phyloP scores from a whole-genome alignment of 2,329 filamentous ascomycete genomes.

The Myriangium duriaei region DNA sequence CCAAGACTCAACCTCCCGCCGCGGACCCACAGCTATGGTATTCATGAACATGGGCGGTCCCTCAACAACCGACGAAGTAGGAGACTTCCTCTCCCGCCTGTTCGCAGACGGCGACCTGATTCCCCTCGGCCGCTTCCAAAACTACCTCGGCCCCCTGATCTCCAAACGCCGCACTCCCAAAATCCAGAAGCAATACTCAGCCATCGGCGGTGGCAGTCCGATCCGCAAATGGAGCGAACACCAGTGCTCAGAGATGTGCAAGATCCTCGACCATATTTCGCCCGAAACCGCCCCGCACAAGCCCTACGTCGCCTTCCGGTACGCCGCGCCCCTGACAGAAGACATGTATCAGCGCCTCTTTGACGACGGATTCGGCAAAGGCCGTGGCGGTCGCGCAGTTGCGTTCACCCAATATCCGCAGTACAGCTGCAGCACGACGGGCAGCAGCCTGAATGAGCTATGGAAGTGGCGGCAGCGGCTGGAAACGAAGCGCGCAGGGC shows the following conservation, averaged over 20 bases:
- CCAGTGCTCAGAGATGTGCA: constrained; percentile 92
- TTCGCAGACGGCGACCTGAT: constrained; percentile 95
- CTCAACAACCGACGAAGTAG: constrained; percentile 75
- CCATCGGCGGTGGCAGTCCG: constrained; percentile 92
- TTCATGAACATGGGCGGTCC: constrained; percentile 99
- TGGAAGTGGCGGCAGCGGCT: constrained; percentile 93
- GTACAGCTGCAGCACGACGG: constrained; percentile 95
- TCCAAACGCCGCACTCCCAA: constrained; percentile 81
- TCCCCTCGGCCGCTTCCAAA: constrained; percentile 82
- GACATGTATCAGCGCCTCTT: constrained; percentile 78
- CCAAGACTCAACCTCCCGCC: constrained; percentile 55
- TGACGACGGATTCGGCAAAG: constrained; percentile 78
- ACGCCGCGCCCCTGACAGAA: constrained; percentile 86
- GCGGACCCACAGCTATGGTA: constrained; percentile 92
- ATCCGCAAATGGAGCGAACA: constrained; percentile 98
- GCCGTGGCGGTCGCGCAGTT: constrained; percentile 82
- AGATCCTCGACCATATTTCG: constrained; percentile 79
- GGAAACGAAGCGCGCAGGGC: constrained; percentile 57
- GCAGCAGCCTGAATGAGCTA: constrained; percentile 88
- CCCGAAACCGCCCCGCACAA: constrained; percentile 93
- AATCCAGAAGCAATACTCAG: constrained; percentile 89
- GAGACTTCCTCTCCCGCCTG: constrained; percentile 75
- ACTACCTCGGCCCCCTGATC: constrained; percentile 80
- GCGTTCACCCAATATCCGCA: constrained; percentile 98
- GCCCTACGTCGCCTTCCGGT: constrained; percentile 94